Percentiles rank a stretch among this genome's conserved stretches.
These are phyloP conservation scores for Cladosporium austrohemisphaericum DNA, from an alignment of 2,329 filamentous ascomycete species.

Conservation along the genomic window DNA sequence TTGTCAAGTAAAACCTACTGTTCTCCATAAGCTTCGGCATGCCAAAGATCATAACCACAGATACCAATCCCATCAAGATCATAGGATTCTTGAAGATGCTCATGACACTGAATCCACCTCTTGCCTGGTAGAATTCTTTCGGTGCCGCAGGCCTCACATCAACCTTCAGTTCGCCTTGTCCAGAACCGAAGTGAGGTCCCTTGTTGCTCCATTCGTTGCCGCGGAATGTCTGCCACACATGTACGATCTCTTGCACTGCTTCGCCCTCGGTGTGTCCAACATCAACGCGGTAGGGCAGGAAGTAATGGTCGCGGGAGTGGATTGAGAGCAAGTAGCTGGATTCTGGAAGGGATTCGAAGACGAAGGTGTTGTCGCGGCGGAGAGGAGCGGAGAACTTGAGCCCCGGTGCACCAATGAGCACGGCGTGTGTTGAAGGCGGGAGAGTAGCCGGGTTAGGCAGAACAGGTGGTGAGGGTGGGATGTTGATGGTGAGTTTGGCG, in stretches of 20 bases:
- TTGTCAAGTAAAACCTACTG: constrained; percentile 59
- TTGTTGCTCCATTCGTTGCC: constrained; percentile 88
- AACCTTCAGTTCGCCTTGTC: constrained; percentile 48
- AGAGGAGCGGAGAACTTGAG: constrained; percentile 58
- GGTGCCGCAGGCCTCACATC: constrained; percentile 58
- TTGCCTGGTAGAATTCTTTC: constrained; percentile 74
- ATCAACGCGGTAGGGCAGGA: constrained; percentile 78
- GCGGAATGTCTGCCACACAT: constrained; percentile 78
- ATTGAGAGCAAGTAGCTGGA: constrained; percentile 82
- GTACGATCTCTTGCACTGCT: constrained; percentile 47
- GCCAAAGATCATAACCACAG: constrained; percentile 78
- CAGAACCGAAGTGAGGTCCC: constrained; percentile 58
- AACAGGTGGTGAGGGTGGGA: constrained; percentile 42
- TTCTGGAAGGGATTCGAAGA: constrained; percentile 66
- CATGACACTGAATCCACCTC: constrained; percentile 63
- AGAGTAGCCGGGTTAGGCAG: constrained; percentile 46
- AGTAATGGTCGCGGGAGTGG: constrained; percentile 68
- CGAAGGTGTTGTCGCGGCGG: constrained; percentile 65
- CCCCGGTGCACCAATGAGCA: constrained; percentile 48
- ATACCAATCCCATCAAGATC: constrained; percentile 86
- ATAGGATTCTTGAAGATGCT: constrained; percentile 89
- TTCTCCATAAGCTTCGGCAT: constrained; percentile 96
- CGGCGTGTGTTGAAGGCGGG: constrained; percentile 58
- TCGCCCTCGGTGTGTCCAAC: constrained; percentile 44
- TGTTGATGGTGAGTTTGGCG: constrained; percentile 50